These are phyloP conservation scores for Trametes coccinea DNA, from an alignment of 768 basidiomycete species.

Conservation along the genomic window DNA sequence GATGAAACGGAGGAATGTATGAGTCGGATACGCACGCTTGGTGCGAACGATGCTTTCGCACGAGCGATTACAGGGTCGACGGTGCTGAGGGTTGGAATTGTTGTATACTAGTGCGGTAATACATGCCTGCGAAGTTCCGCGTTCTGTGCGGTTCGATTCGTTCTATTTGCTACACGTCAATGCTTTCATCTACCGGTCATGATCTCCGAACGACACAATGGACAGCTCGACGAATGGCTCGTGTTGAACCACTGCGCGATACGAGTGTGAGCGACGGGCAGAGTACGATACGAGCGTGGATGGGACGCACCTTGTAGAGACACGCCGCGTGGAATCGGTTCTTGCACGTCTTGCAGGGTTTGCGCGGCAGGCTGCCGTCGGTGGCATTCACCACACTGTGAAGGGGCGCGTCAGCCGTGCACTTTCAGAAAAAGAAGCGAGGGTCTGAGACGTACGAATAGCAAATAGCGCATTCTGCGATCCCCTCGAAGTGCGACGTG, in stretches of 20 bases:
- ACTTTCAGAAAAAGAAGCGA: neutral
- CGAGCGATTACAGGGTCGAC: neutral
- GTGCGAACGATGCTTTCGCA: neutral
- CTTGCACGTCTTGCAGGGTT: constrained; percentile 92
- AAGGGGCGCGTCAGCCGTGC: neutral
- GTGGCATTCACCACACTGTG: constrained; percentile 85
- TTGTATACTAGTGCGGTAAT: constrained; percentile 1
- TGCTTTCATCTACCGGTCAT: constrained; percentile 32
- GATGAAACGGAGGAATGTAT: constrained; percentile 59
- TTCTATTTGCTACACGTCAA: neutral
- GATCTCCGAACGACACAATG: constrained; percentile 86
- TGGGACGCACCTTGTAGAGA: constrained; percentile 71
- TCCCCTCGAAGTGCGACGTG: constrained; percentile 88
- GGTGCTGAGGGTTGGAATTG: no score
- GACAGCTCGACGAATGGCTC: constrained; percentile 89
- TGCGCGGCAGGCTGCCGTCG: constrained; percentile 85
- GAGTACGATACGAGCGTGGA: neutral
- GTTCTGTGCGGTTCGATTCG: neutral
- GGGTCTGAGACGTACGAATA: constrained; percentile 64
- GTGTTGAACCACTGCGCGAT: constrained; percentile 77
- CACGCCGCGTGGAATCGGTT: constrained; percentile 93
- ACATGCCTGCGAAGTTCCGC: neutral
- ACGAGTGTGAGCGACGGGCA: neutral
- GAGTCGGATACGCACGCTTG: neutral
- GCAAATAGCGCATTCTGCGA: constrained; percentile 95